Evolutionary conservation across 495 filamentous ascomycete species (phyloP).

Genomic region (Aspergillus wentii): DNA sequence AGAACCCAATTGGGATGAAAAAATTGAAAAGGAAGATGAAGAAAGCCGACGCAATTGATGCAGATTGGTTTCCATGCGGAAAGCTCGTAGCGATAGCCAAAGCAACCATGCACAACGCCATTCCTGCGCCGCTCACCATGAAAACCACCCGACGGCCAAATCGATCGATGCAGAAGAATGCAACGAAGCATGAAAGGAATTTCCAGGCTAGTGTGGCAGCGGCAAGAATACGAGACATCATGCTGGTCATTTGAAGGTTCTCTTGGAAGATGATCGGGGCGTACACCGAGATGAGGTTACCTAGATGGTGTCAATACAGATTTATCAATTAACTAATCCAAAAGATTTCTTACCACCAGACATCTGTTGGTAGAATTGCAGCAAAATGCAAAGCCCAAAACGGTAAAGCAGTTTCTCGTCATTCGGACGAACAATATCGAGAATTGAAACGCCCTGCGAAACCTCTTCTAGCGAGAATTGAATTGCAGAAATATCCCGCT

Average conservation of each 20-base stretch:
- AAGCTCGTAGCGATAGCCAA: conserved; percentile 34
- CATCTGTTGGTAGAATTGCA: conserved; percentile 30
- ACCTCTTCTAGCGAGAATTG: conserved; percentile 25
- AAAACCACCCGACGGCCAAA: conserved; percentile 43
- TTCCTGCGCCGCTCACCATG: conserved; percentile 41
- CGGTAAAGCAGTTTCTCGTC: conserved; percentile 17
- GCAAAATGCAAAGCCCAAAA: conserved; percentile 17
- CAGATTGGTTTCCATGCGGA: conserved; percentile 18
- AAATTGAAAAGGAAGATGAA: conserved; percentile 53
- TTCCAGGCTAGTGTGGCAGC: conserved; percentile 36
- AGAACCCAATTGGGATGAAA: conserved; percentile 50
- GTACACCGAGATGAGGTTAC: conserved; percentile 16
- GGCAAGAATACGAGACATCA: conserved; percentile 10
- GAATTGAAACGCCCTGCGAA: conserved; percentile 6
- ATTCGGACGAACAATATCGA: conserved; percentile 11
- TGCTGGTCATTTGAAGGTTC: conserved; percentile 6
- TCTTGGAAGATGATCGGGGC: conserved; percentile 15
- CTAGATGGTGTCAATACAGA: too few species aligned
- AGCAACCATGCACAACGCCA: conserved; percentile 38
- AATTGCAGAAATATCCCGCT: conserved; percentile 20
- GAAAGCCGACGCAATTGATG: conserved; percentile 30
- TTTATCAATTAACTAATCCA: too few species aligned
- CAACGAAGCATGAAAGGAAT: conserved; percentile 27
- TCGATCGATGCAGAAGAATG: conserved; percentile 46
- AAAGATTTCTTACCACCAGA: too few species aligned